Conservation (phyloP, 805 yeast species). For the Metschnikowia bowlesiae region DNA sequence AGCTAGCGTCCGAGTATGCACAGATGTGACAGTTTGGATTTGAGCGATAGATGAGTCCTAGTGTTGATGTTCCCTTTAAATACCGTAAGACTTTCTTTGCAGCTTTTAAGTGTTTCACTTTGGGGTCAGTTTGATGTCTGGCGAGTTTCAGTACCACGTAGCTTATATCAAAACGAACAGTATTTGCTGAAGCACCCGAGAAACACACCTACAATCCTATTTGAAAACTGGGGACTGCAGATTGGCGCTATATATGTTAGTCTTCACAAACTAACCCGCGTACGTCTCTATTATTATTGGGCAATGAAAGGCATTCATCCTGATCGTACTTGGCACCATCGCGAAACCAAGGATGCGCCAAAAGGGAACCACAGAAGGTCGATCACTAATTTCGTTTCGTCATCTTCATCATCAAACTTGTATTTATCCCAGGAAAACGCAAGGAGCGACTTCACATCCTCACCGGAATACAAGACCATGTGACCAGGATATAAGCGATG, state of each 20-base stretch:
- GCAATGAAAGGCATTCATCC: conserved; percentile 19
- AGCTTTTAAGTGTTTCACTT: too few relatives aligned
- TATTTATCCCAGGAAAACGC: conserved; percentile 58
- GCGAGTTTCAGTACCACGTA: too few relatives aligned
- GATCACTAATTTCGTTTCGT: conserved; percentile 35
- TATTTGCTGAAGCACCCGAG: not conserved
- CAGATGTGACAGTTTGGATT: too few relatives aligned
- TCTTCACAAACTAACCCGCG: conserved; percentile 30
- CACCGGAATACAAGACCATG: too few relatives aligned
- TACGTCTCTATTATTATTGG: conserved; percentile 25
- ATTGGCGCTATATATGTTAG: not conserved
- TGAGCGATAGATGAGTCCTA: too few relatives aligned
- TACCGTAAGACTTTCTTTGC: too few relatives aligned
- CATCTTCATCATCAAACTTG: conserved; percentile 43
- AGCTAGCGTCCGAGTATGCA: too few relatives aligned
- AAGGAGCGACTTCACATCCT: too few relatives aligned
- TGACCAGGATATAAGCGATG: too few relatives aligned
- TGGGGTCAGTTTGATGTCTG: too few relatives aligned
- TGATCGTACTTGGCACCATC: conserved; percentile 10
- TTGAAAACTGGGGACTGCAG: not conserved
- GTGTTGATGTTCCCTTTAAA: too few relatives aligned
- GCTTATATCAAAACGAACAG: too few relatives aligned
- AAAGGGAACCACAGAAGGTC: conserved; percentile 51
- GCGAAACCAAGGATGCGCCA: conserved; percentile 50
- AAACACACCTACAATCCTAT: not conserved